Base-by-base conservation (phyloP, 768 basidiomycete genomes). In the Pleurotus sapidus region DNA sequence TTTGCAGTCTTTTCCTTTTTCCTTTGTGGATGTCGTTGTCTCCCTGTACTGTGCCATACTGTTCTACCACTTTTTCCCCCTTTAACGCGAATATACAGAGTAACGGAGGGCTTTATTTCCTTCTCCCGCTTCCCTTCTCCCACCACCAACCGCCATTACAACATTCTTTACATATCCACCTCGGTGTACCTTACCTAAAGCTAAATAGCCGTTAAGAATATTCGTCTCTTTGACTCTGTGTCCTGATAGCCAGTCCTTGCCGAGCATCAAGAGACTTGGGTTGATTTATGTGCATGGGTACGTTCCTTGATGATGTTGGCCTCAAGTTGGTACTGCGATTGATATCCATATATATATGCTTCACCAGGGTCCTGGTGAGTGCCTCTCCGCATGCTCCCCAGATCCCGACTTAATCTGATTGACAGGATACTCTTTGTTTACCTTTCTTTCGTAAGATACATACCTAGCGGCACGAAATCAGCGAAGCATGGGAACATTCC, bases 81-180 rank as follows among this genome's bases (percentile, higher is more conserved):
- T 25, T 54, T 42, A 24, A 39, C 51, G 51, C 51, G 51, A 50
- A 54, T 54, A 40, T 54, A 54, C 51, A 54, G 51, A 54, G 51
- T 43, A 54, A 18, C 51, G 42, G 51, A 42, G 51, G 51, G 34
- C 38, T 54, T 54, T 42, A n/a, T 39, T 20, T 17, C 39, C 34
- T 54, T 42, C 17, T 34, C 49, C 12, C 5, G n/a, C 12, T 42
- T 42, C 9, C 27, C 38, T 48, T 42, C 42, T 15, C 14, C 17
- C 38, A 12, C 23, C 37, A 15, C 15, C 27, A n/a, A 42, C 37
- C 18, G 12, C 51, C 51, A 54, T 42, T 25, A n/a, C 51, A 54
- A 39, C 51, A 42, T 54, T 54, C 51, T 30, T 54, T 48, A 42
- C 38, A 11, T 20, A 25, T 54, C 39, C 8, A 15, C 20, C 18